Conservation (phyloP, 805 yeast genomes). For the Wickerhamiella qilinensis region DNA sequence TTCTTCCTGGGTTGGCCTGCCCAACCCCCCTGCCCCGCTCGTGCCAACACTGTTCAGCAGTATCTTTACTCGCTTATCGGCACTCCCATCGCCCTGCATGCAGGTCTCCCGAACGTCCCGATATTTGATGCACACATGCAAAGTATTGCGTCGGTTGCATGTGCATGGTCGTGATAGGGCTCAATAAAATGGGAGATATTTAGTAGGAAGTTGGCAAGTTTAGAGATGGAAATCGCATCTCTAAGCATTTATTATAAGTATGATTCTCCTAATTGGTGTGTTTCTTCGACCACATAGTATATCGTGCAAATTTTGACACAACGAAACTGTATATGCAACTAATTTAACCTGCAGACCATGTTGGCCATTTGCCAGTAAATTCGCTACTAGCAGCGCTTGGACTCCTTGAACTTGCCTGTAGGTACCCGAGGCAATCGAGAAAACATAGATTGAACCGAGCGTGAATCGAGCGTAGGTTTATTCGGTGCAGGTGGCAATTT, state of each 20-base stretch:
- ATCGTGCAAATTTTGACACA: not conserved
- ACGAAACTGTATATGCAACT: not conserved
- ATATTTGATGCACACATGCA: not conserved
- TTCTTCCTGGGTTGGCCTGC: not conserved
- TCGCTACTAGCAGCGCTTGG: not conserved
- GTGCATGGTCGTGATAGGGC: not conserved
- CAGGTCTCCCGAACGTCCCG: not conserved
- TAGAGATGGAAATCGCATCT: too few species aligned
- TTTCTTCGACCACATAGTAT: not conserved
- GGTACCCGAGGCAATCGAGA: not conserved
- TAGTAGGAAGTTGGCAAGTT: not conserved
- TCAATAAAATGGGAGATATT: not conserved
- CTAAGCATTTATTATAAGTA: too few species aligned
- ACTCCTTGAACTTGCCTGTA: not conserved
- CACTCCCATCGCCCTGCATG: not conserved
- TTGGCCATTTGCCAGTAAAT: too few species aligned
- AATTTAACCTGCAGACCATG: not conserved
- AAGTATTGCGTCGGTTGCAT: not conserved
- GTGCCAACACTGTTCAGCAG: too few species aligned
- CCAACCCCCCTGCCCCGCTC: too few species aligned
- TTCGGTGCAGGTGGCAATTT: not conserved
- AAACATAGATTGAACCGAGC: not conserved
- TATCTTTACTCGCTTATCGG: not conserved
- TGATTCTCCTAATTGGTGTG: too few species aligned
- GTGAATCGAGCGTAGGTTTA: not conserved